Base-by-base conservation (phyloP, 1,284 basidiomycete genomes). In the Tilletiaria anomala region DNA sequence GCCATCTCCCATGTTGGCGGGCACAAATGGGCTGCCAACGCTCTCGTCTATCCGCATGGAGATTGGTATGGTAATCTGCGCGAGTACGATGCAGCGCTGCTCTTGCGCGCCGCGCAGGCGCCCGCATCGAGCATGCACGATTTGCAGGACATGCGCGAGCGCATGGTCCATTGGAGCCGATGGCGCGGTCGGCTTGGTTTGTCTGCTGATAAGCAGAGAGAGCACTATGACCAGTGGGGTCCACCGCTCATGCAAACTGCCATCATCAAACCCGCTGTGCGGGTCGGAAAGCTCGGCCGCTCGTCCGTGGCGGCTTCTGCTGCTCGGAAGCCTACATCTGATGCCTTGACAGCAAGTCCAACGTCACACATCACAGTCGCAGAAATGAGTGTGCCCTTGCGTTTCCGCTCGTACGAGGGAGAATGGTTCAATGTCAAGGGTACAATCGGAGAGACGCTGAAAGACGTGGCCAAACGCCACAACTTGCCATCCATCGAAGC, bases 101-200 rank as follows among this genome's bases (percentile, higher is more conserved):
- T 58, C 6, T 39, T 64, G 19, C 54, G 61, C 11, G 50, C 61
- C 2, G 61, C 58, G 0, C 47, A 63, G 2, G 45, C 56, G 2
- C 68, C 68, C 6, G 56, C 65, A 1, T 47, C 56, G 5, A 48
- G 52, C 3, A 47, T 56, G 1, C 48, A 69, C 39, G 61, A 68
- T 33, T 37, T 58, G 19, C 50, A 63, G 4, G 53, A 57, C 20
- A 34, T 53, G 22, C 34, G 57, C 10, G 51, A 59, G 12, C 32
- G 58, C 1, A 44, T 60, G 2, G 62, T 66, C 0, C 56, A 61
- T 41, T 68, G 55, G 58, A 47, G 59, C 0, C 50, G 58, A 3
- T 68, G 68, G 68, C 52, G 68, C 16, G 68, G 68, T 3, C 55
- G 68, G 11, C 47, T 68, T 0, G 65, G 60, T 1, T 36, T 69